A percentile compares a stretch with the other conserved stretches of the same genome.
Evolutionary conservation across 2,329 filamentous ascomycete species (phyloP).

Genomic region (Hypoxylon sp.): DNA sequence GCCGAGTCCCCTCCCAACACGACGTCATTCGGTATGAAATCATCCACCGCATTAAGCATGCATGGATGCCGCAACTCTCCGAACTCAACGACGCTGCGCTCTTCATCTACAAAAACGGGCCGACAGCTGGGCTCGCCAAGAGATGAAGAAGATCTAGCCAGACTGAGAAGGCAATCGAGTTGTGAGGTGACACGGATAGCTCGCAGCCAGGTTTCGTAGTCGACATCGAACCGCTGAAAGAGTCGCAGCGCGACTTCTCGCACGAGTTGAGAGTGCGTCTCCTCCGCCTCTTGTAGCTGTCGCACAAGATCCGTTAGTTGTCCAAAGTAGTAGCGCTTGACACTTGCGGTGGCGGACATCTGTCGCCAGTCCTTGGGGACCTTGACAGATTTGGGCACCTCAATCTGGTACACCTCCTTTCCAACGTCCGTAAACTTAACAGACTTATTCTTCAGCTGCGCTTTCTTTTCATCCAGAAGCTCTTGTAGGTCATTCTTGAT

Average conservation of each 20-base stretch:
- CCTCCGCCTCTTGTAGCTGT: slow-evolving; percentile 90
- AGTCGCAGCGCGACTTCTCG: slow-evolving; percentile 87
- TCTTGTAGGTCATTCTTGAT: slow-evolving; percentile 79
- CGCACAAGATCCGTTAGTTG: slow-evolving; percentile 86
- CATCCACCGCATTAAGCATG: slow-evolving; percentile 87
- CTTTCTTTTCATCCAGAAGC: slow-evolving; percentile 77
- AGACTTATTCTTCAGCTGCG: slow-evolving; percentile 77
- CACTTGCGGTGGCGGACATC: slow-evolving; percentile 91
- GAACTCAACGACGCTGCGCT: slow-evolving; percentile 90
- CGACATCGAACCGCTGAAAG: slow-evolving; percentile 86
- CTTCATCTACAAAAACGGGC: slow-evolving; percentile 85
- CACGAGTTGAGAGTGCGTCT: slow-evolving; percentile 90
- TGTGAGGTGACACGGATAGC: slow-evolving; percentile 92
- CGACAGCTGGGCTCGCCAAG: slow-evolving; percentile 90
- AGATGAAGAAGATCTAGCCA: slow-evolving; percentile 87
- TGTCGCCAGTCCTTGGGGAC: slow-evolving; percentile 92
- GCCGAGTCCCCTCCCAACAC: slow-evolving; percentile 82
- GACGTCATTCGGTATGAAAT: slow-evolving; percentile 97
- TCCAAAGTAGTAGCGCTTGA: slow-evolving; percentile 94
- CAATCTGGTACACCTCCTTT: slow-evolving; percentile 97
- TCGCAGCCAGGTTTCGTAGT: slow-evolving; percentile 86
- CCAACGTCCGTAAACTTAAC: slow-evolving; percentile 86
- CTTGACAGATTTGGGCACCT: slow-evolving; percentile 86
- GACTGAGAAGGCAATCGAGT: slow-evolving; percentile 92
- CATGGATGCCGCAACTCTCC: slow-evolving; percentile 93